A percentile compares a stretch with the other conserved stretches of the same genome.
Conservation (phyloP, 1,139 yeast species). For the Sugiyamaella novakii region DNA sequence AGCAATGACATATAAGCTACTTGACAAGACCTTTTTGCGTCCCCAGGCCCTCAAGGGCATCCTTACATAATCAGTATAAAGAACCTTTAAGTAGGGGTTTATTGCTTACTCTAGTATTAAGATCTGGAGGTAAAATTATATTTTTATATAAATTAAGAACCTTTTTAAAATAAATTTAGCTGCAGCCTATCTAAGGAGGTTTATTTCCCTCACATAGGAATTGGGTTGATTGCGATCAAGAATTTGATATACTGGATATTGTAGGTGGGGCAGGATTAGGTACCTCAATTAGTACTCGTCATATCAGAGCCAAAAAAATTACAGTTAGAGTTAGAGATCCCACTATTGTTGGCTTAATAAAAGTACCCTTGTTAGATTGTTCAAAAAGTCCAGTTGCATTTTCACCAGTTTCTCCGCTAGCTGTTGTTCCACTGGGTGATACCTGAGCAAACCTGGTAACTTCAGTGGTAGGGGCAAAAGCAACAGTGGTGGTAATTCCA, state of each 20-base stretch:
- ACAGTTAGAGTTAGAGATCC: too few relatives aligned
- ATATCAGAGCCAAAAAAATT: too few relatives aligned
- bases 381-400: neutral
- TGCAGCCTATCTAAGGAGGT: constrained; percentile 94
- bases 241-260: constrained; percentile 53
- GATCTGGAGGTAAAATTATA: constrained; percentile 92
- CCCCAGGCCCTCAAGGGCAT: constrained; percentile 27
- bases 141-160: too few relatives aligned
- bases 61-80: constrained; percentile 43
- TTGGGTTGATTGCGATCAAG: constrained; percentile 54
- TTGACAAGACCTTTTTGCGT: constrained; percentile 10
- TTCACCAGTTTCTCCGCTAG: neutral
- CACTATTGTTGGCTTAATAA: too few relatives aligned
- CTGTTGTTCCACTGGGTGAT: too few relatives aligned
- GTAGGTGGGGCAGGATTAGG: constrained; percentile 88
- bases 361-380: too few relatives aligned
- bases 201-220: constrained; percentile 83
- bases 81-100: constrained; percentile 52
- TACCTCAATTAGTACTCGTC: too few relatives aligned
- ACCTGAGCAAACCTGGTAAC: too few relatives aligned
- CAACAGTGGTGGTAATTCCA: too few relatives aligned
- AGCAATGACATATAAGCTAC: constrained; percentile 7
- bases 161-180: too few relatives aligned
- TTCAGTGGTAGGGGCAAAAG: too few relatives aligned
- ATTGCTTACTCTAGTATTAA: constrained; percentile 76